Evolutionary conservation across 345 rosid species (phyloP).

Genomic region (Camelina laxa): DNA sequence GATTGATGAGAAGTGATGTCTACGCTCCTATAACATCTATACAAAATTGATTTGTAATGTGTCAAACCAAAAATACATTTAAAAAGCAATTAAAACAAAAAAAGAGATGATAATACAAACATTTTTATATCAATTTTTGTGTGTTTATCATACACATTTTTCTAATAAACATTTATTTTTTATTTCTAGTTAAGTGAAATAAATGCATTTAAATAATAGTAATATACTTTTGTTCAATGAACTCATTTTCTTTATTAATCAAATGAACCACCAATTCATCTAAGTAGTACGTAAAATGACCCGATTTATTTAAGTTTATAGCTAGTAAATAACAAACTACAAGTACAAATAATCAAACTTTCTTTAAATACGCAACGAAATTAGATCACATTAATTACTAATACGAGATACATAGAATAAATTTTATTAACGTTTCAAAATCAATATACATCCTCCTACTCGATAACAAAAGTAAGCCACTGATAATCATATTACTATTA

Average conservation of each 20-base stretch:
- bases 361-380: not conserved
- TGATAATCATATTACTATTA: not conserved
- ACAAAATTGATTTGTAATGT: not conserved
- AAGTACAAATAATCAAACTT: not conserved
- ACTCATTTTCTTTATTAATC: not conserved
- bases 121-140: not conserved
- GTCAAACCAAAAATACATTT: not conserved
- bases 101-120: not conserved
- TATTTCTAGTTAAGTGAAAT: not conserved
- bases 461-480: not conserved
- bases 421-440: not conserved
- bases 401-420: not conserved
- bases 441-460: not conserved
- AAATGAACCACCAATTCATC: constrained; percentile 6
- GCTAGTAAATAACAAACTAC: not conserved
- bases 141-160: not conserved
- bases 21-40: constrained; percentile 21
- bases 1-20: constrained; percentile 13
- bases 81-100: not conserved
- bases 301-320: not conserved
- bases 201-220: not conserved
- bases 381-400: constrained; percentile 2
- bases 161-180: not conserved
- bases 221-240: not conserved
- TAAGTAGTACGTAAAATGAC: not conserved